Conservation (phyloP, 1,284 basidiomycete genomes). For the Ceratobasidium sp. region DNA sequence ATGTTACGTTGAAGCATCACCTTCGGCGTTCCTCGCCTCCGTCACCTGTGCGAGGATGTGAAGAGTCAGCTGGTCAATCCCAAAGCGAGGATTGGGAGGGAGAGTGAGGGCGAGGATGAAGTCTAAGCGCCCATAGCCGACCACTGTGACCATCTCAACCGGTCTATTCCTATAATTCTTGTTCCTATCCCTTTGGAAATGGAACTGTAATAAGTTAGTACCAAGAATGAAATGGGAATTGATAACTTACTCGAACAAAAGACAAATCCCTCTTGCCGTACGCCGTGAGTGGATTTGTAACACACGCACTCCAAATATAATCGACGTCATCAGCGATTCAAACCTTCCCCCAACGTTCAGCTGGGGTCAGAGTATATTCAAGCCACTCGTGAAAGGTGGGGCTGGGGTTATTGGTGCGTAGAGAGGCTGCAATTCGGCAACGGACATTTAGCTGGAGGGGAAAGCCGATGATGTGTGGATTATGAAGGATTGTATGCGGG, state of each 20-base stretch:
- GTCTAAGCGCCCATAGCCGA: conserved; percentile 15
- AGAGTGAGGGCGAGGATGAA: conserved; percentile 9
- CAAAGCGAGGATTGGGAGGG: neutral
- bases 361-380: neutral
- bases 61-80: neutral
- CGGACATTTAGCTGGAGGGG: neutral
- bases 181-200: conserved; percentile 1
- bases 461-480: neutral
- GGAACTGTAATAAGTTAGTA: conserved; percentile 4
- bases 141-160: neutral
- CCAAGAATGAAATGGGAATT: neutral
- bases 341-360: conserved; percentile 20
- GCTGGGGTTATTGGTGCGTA: conserved; percentile 12
- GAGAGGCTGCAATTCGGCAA: neutral
- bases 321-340: neutral
- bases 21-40: conserved; percentile 5
- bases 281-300: neutral
- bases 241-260: conserved; percentile 9
- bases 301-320: neutral
- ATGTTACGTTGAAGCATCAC: neutral
- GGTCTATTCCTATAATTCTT: neutral
- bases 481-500: conserved; percentile 8
- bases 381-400: conserved; percentile 11
- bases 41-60: conserved; percentile 17
- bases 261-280: neutral